Evolutionary conservation across 495 filamentous ascomycete species (phyloP).

Genomic region (Cairneyella variabilis): DNA sequence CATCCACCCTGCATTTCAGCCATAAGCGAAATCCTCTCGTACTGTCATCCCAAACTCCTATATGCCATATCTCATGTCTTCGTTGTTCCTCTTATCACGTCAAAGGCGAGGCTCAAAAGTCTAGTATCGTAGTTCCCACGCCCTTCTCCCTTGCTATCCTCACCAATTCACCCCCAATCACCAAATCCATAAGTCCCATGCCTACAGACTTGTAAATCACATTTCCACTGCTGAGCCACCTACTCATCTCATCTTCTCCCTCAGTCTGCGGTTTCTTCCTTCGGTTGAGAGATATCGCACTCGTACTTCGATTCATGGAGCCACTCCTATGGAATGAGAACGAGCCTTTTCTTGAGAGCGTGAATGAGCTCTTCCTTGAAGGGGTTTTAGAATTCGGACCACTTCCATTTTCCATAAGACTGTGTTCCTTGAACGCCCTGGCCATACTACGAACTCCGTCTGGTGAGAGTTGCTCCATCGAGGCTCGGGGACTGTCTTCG

Average conservation of each 20-base stretch:
- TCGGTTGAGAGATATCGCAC: slow-evolving; percentile 17
- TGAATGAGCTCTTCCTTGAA: slow-evolving; percentile 17
- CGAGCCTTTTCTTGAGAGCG: slow-evolving; percentile 2
- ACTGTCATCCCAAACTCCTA: too few species aligned
- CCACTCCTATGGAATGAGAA: neutral
- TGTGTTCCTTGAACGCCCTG: slow-evolving; percentile 14
- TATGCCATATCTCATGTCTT: too few species aligned
- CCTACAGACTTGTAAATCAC: slow-evolving; percentile 86
- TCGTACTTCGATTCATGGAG: neutral
- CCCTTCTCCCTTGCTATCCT: slow-evolving; percentile 66
- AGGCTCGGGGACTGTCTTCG: slow-evolving; percentile 4
- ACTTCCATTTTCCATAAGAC: neutral
- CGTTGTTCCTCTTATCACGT: too few species aligned
- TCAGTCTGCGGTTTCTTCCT: slow-evolving; percentile 18
- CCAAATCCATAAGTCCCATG: slow-evolving; percentile 75
- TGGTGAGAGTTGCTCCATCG: neutral
- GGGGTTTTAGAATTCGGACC: slow-evolving; percentile 2
- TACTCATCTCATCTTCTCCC: slow-evolving; percentile 47
- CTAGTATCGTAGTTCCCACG: slow-evolving; percentile 67
- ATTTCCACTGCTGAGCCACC: slow-evolving; percentile 77
- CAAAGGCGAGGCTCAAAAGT: too few species aligned
- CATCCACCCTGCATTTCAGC: too few species aligned
- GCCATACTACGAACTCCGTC: slow-evolving; percentile 10
- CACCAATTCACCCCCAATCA: slow-evolving; percentile 71
- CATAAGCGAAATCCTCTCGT: too few species aligned